Evolutionary conservation across 345 rosid genomes (phyloP), one percentile per base, ranked within the genome.

Genomic region (Zanthoxylum bungeanum): DNA sequence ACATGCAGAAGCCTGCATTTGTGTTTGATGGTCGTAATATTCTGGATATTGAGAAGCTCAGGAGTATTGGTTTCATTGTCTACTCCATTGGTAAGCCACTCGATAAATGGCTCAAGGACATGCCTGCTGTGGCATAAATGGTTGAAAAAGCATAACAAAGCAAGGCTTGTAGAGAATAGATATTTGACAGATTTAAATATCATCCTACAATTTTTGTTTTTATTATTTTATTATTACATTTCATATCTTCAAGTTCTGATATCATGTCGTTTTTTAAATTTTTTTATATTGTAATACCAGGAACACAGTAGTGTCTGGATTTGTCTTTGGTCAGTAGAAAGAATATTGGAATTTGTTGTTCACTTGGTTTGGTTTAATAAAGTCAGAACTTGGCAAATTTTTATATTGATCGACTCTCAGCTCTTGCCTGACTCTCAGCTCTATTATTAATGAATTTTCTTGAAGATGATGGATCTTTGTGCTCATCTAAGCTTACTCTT

Each of bases 51-150:
- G 76, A 76, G 3, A 53, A 68, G 60, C 76, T 85, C 70, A 73
- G 86, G 76, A 64, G 78, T 69, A 85, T 85, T 42, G 88, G 88
- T 21, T 85, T 85, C 37, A 82, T 82, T 17, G 86, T 85, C 8
- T 85, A 82, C 68, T 67, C 84, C 36, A 85, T 85, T 21, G 84
- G 88, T 5, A 85, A 85, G 79, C 88, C 86, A 11, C 72, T 85
- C 61, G 88, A 85, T 69, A 53, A 60, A 21, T 85, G 88, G 86
- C 80, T 85, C 17, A 80, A 82, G 77, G 88, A 82, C 79, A 79
- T 85, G 88, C 88, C 88, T 49, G 82, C 86, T 12, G 68, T 85
- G 30, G 84, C 81, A 31, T 85, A 73, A 61, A 4, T 7, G 19
- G 14, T 1, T n/a, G 42, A 50, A 47, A 28, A 9, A 14, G 8